Evolutionary conservation across 2,329 filamentous ascomycete genomes (phyloP), one percentile per base, ranked within the genome.

Genomic region (Gliomastix tumulicola): DNA sequence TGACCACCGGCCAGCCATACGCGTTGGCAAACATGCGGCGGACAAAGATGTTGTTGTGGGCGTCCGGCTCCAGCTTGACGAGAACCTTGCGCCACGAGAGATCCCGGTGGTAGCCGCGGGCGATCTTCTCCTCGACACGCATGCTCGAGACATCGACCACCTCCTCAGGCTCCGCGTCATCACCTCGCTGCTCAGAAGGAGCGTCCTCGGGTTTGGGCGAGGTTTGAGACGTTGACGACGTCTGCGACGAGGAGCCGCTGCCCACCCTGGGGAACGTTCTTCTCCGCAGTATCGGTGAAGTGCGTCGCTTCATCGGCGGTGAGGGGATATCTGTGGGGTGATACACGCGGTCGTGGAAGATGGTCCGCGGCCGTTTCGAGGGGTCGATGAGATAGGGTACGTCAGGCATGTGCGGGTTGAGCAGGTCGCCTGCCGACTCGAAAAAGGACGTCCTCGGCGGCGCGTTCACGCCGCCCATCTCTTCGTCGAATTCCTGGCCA

Each of bases 11-110:
- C 92, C 92, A 98, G 3, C 92, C 92, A 50, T 94, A 94, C 1
- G 92, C 92, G 53, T 98, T 98, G 39, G 88, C 83, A 57, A 98
- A 98, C 82, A 88, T 94, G 38, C 92, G 82, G 13, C 92, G 83
- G 18, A 98, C 92, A 41, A 97, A 84, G 47, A 98, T 94, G 59
- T 98, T 98, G 62, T 98, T 98, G 65, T 98, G 92, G 1, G 92
- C 92, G 60, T 98, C 92, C 0, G 92, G 92, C 55, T 98, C 90
- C 3, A 98, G 71, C 37, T 92, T 84, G 12, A 98, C 92, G 5
- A 98, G 76, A 2, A 98, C 92, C 56, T 98, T 98, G 32, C 92
- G 84, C 92, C 92, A 98, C 2, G 87, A 86, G 16, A 98, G 64
- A 44, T 88, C 88, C 11, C 81, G 79, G 57, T 98, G 92, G 62